Percentiles rank a stretch among this genome's conserved stretches.
These are phyloP conservation scores for Apiospora marii DNA, from an alignment of 2,329 filamentous ascomycete species.

Conservation along the genomic window DNA sequence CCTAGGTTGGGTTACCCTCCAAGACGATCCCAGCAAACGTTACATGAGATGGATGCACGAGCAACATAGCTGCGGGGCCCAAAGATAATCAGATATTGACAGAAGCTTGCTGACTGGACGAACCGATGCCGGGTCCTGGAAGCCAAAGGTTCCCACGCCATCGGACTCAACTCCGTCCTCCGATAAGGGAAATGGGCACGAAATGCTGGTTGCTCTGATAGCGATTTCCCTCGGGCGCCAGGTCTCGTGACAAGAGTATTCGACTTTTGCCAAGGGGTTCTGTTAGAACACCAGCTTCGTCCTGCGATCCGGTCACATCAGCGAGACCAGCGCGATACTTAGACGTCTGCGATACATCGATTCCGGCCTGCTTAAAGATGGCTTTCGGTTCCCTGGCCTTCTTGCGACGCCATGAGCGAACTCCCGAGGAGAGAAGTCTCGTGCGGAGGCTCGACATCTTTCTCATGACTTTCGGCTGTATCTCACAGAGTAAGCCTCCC, in stretches of 20 bases:
- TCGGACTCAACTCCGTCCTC: slow-evolving; percentile 3
- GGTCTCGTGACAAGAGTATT: not conserved
- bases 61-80: not conserved
- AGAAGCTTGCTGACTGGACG: slow-evolving; percentile 12
- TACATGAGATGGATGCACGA: slow-evolving; percentile 1
- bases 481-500: slow-evolving; percentile 41
- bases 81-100: not conserved
- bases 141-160: not conserved
- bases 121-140: not conserved
- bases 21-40: slow-evolving; percentile 2
- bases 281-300: not conserved
- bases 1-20: not conserved
- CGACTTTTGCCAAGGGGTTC: not conserved
- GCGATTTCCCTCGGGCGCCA: not conserved
- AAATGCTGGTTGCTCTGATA: not conserved
- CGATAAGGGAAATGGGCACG: slow-evolving; percentile 3
- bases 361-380: slow-evolving; percentile 1
- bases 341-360: not conserved
- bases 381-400: slow-evolving; percentile 32
- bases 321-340: not conserved
- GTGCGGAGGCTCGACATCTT: slow-evolving; percentile 45
- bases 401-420: slow-evolving; percentile 37
- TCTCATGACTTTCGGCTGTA: slow-evolving; percentile 46
- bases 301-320: not conserved
- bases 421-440: slow-evolving; percentile 41